Base-by-base conservation (phyloP, 345 rosid species). In the Toxicodendron radicans region DNA sequence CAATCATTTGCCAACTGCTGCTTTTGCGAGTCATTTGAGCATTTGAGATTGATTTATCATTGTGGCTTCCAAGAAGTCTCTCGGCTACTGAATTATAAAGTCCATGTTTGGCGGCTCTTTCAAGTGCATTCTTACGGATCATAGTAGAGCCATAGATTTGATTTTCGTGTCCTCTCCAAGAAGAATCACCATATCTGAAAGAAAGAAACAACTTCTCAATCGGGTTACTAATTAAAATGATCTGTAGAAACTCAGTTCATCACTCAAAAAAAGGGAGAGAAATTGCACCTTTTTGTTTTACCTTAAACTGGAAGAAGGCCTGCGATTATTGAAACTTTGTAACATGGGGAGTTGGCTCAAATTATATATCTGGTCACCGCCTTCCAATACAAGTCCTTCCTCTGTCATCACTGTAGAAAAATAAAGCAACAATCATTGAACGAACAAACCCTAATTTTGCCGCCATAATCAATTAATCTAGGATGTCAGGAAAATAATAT, bases 281-380 rank as follows among this genome's bases (percentile, higher is more conserved):
- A n/a, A 21, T 14, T 56, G 71, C 43, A 43, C 80, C 79, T 82
- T 59, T 38, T 24, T 21, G 1, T 23, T 58, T 48, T 54, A 71
- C 74, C 77, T 69, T 71, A 68, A 84, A 80, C 75, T 80, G 2
- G 86, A 73, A 65, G 82, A 80, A 77, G 87, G 69, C 73, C 80
- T 82, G 76, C 72, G 89, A 71, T 85, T 82, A 70, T 85, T 82
- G 71, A 90, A 88, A 77, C 79, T 79, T 73, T 83, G 85, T 11
- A 89, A 75, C 89, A 87, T 86, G 33, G 96, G 85, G 70, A 89
- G 85, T 38, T 89, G 93, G 82, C 85, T 83, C 71, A 86, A 85
- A 67, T 83, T 87, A 87, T 76, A 87, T 43, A 86, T 70, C 71
- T 78, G 87, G 71, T 81, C 81, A 68, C 85, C 78, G 16, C 77